phyloP scores from a whole-genome alignment of 2,329 filamentous ascomycete species.

The Orbilia javanica region DNA sequence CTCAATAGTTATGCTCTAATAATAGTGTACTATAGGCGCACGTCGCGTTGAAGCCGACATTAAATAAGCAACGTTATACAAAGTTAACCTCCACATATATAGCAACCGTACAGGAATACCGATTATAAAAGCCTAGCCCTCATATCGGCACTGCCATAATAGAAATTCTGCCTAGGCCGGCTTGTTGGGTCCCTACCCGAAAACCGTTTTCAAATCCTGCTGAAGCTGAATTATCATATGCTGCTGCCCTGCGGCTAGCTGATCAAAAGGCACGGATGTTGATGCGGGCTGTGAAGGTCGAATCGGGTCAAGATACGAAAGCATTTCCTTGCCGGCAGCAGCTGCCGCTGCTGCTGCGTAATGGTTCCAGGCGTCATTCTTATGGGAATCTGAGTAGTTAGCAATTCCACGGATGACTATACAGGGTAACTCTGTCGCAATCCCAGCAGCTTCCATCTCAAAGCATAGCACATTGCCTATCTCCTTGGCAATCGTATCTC shows the following conservation, averaged over 20 bases:
- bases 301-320: constrained; percentile 11
- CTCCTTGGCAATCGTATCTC: background rate
- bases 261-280: background rate
- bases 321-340: constrained; percentile 27
- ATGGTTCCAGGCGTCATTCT: constrained; percentile 60
- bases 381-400: constrained; percentile 61
- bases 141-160: no score
- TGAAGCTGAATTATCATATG: background rate
- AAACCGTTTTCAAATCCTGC: background rate
- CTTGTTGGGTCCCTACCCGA: constrained; percentile 16
- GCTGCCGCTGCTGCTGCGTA: constrained; percentile 58
- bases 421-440: constrained; percentile 16
- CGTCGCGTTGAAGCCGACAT: no score
- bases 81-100: no score
- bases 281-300: background rate
- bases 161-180: background rate
- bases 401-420: constrained; percentile 59
- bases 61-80: no score
- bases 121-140: no score
- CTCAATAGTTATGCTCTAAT: no score
- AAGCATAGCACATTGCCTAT: constrained; percentile 17
- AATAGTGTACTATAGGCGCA: no score
- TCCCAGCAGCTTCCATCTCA: constrained; percentile 60
- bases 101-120: no score
- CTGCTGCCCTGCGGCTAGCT: background rate